Evolutionary conservation across 768 basidiomycete genomes (phyloP), one percentile per base, ranked within the genome.

Genomic region (Cystoderma amianthinum): DNA sequence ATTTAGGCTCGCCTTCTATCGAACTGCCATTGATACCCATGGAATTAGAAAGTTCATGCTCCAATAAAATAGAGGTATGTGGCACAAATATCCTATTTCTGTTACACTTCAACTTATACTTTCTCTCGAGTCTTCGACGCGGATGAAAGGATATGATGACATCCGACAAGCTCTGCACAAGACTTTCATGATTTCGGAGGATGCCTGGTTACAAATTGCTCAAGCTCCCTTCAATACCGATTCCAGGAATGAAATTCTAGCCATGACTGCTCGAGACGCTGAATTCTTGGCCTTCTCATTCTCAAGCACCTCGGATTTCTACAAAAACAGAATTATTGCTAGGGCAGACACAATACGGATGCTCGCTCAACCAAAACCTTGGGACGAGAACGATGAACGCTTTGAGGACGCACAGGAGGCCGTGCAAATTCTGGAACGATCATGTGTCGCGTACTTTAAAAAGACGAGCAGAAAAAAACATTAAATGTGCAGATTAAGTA

Each of bases 51-150:
- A 53, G 46, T 12, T 50, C 54, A 5, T 63, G 54, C 33, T 74
- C 72, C 13, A 62, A 50, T 21, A 74, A 74, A 44, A 54, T 75
- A 11, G 60, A 65, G 1, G 72, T 75, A 21, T 37, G 25, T 43
- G n/a, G n/a, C n/a, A n/a, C n/a, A n/a, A n/a, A 16, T 2, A 7
- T 32, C 30, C 15, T 25, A 16, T 30, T 28, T 35, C 3, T 28
- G 23, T 6, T 19, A 15, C 16, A 16, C 36, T 17, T 19, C 4
- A 12, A 7, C 16, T 39, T 13, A 5, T 16, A 19, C 23, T 30
- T 9, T 5, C 22, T 9, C 5, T 22, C n/a, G 16, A 45, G 44
- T 22, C 32, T 20, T 13, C 37, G 7, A 10, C 22, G 19, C 20
- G 34, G 24, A 25, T 17, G 25, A 10, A 43, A 10, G 33, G 20